These are phyloP conservation scores for Vigna reflexopilosa DNA, from an alignment of 306 rosid species.

Conservation along the genomic window DNA sequence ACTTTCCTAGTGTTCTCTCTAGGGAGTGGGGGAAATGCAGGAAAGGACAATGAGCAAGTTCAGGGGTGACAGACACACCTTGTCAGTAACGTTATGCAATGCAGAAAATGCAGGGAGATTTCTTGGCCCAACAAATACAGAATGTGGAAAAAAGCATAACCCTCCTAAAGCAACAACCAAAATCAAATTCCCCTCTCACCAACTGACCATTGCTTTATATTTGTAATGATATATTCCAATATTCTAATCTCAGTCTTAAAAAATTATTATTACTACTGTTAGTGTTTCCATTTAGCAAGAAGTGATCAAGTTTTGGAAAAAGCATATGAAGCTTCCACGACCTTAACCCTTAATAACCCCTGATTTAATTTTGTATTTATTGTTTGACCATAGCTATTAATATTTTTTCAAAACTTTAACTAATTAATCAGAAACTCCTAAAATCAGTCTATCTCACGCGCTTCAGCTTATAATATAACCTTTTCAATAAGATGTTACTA, in stretches of 20 bases:
- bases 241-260: constrained; percentile 27
- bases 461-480: not conserved
- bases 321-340: constrained; percentile 56
- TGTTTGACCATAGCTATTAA: not conserved
- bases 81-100: constrained; percentile 50
- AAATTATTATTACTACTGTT: not conserved
- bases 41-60: constrained; percentile 40
- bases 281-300: constrained; percentile 11
- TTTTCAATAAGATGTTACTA: no score
- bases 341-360: constrained; percentile 56
- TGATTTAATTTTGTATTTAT: not conserved
- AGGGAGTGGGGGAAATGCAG: constrained; percentile 30
- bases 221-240: not conserved
- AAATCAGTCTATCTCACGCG: not conserved
- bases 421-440: not conserved
- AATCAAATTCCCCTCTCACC: constrained; percentile 41
- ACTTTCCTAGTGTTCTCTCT: not conserved
- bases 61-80: constrained; percentile 33
- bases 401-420: not conserved
- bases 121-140: constrained; percentile 55
- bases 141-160: constrained; percentile 52
- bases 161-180: constrained; percentile 48
- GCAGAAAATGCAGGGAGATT: constrained; percentile 43
- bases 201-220: constrained; percentile 30
- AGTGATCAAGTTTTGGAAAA: constrained; percentile 49